Evolutionary conservation across 371 early-diverging fungal species (phyloP).

Genomic region (Quaeritorhiza haematococci): DNA sequence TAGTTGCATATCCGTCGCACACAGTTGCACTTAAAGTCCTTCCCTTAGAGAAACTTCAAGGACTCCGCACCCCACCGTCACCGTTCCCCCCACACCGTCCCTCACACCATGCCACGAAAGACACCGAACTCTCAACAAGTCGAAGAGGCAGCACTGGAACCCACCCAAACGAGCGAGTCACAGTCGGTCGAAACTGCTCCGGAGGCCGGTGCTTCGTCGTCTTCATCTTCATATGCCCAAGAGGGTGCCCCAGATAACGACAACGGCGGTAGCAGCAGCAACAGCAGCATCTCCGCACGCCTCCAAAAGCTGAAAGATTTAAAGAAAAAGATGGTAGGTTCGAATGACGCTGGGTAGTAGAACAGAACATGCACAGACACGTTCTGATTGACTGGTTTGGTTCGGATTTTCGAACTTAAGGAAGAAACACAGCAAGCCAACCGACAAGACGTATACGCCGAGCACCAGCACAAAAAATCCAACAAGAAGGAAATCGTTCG

Average conservation of each 20-base stretch:
- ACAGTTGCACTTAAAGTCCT: no score
- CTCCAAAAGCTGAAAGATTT: conserved; percentile 17
- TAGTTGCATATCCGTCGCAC: no score
- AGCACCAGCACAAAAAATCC: conserved; percentile 68
- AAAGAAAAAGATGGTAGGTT: conserved; percentile 18
- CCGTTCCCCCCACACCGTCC: no score
- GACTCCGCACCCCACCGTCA: no score
- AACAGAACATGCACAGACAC: no score
- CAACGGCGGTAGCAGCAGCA: conserved; percentile 5
- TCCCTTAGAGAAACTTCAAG: no score
- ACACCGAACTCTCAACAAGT: no score
- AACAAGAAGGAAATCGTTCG: conserved; percentile 62
- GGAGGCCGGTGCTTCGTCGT: background rate
- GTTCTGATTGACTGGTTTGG: no score
- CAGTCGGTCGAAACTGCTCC: background rate
- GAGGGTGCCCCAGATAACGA: conserved; percentile 13
- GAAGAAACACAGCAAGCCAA: conserved; percentile 66
- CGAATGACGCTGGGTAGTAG: background rate
- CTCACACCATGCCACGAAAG: no score
- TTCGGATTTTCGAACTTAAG: conserved; percentile 28
- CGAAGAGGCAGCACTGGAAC: no score
- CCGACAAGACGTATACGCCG: conserved; percentile 70
- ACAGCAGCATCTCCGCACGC: conserved; percentile 17
- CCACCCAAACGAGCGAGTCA: no score
- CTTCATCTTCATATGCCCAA: background rate